Percentiles rank a stretch among this genome's conserved stretches.
Conservation (phyloP, 2,329 filamentous ascomycete species). For the Gliomastix tumulicola region DNA sequence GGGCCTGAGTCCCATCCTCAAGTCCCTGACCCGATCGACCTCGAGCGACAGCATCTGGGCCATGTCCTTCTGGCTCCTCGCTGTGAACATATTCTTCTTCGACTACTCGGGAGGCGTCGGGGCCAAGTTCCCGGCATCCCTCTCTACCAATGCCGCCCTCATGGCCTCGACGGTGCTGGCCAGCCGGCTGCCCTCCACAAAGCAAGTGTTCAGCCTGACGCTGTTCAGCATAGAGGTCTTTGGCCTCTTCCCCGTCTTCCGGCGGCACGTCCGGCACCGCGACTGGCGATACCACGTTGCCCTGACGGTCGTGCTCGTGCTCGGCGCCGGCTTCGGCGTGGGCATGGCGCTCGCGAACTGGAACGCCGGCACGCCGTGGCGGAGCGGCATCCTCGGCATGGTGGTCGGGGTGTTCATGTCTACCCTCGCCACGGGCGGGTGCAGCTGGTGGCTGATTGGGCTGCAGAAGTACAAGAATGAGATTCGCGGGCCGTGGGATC, state of each 20-base stretch:
- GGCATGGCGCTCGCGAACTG: constrained; percentile 52
- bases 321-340: constrained; percentile 73
- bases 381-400: constrained; percentile 60
- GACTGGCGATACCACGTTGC: constrained; percentile 75
- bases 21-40: constrained; percentile 90
- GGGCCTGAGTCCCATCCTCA: constrained; percentile 89
- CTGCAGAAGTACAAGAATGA: constrained; percentile 99
- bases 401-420: constrained; percentile 69
- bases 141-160: constrained; percentile 91
- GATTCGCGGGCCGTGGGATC: constrained; percentile 96
- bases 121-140: constrained; percentile 59
- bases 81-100: constrained; percentile 96
- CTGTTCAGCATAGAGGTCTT: constrained; percentile 97
- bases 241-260: constrained; percentile 93
- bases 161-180: constrained; percentile 96
- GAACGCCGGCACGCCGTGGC: too few species aligned
- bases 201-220: constrained; percentile 90
- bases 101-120: constrained; percentile 75
- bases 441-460: constrained; percentile 96
- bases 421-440: constrained; percentile 78
- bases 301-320: constrained; percentile 69
- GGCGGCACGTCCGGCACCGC: constrained; percentile 76
- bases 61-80: constrained; percentile 85
- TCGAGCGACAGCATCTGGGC: constrained; percentile 96
- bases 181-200: constrained; percentile 79